Conservation (phyloP, 1,139 yeast species). For the Zygosaccharomyces pseudobailii region DNA sequence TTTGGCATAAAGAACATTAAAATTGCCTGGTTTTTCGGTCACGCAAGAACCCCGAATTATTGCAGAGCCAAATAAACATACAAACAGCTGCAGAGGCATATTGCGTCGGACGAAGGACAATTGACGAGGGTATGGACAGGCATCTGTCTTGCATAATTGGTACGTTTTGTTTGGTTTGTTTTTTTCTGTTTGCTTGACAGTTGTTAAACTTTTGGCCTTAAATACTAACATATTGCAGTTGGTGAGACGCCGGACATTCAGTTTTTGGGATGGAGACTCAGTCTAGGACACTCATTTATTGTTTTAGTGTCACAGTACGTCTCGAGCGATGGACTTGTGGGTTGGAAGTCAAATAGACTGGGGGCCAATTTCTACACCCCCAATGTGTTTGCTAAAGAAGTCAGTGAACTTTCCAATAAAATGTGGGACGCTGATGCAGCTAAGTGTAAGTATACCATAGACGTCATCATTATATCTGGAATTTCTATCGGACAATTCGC, state of each 20-base stretch:
- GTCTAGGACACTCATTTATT: constrained; percentile 28
- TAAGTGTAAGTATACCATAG: constrained; percentile 19
- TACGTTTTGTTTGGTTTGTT: constrained; percentile 8
- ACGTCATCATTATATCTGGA: constrained; percentile 25
- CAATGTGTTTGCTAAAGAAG: constrained; percentile 26
- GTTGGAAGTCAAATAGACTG: constrained; percentile 31
- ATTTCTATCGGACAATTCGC: constrained; percentile 25
- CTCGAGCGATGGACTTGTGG: constrained; percentile 31
- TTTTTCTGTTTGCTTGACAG: neutral
- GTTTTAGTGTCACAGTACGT: constrained; percentile 26
- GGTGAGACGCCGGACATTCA: constrained; percentile 33
- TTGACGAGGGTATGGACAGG: constrained; percentile 8
- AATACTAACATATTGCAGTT: constrained; percentile 14
- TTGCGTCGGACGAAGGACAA: neutral
- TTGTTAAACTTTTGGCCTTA: neutral
- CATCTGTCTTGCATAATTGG: constrained; percentile 21
- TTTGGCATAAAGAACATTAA: neutral
- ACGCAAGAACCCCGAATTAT: neutral
- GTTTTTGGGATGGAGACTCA: constrained; percentile 32
- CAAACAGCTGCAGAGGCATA: neutral
- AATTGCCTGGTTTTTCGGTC: neutral
- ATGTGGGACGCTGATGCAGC: constrained; percentile 8
- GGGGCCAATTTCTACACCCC: constrained; percentile 33
- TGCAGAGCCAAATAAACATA: neutral
- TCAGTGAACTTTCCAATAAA: constrained; percentile 16